Base-by-base conservation (phyloP, 1,284 basidiomycete species). In the Amanita bisporigera region DNA sequence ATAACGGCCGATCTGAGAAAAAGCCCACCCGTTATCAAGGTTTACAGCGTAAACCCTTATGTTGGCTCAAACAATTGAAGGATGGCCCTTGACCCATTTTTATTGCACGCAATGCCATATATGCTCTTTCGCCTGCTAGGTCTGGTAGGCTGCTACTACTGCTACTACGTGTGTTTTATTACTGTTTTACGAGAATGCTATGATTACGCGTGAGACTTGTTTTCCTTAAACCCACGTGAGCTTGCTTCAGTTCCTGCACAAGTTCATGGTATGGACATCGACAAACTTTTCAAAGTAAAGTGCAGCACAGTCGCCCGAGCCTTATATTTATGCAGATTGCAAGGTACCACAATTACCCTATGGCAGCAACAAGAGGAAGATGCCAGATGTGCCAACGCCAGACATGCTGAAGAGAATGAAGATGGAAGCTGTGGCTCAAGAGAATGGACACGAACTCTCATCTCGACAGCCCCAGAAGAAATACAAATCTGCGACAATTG, bases 21-120 rank as follows among this genome's bases (percentile, higher is more conserved):
- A 87, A 95, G 92, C 72, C 96, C 96, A 63, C 96, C 96, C 11
- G 95, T 97, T 71, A 92, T 97, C 84, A 95, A 95, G 80, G 95
- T 96, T 65, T 94, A 94, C 83, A 93, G 92, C 74, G 92, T 94
- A 72, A 94, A 94, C 76, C 92, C 92, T 15, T 94, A 93, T 78
- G 89, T 92, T 45, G 84, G 84, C 67, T 77, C 77, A 65, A 85
- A 83, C 77, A 58, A 66, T 47, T 62, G 60, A 63, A 21, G 52
- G 49, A n/a, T 40, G 54, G 55, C 33, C n/a, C 6, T 11, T 26
- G 24, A 57, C 33, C 29, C 54, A 38, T n/a, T 57, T 36, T 36
- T n/a, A 57, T 36, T 36, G 38, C 57, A 40, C 43, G 26, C 36
- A 41, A 41, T 59, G 40, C 40, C 40, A 59, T 43, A 57, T 57